phyloP scores from a whole-genome alignment of 768 basidiomycete genomes.

The Leucosporidium scottii region DNA sequence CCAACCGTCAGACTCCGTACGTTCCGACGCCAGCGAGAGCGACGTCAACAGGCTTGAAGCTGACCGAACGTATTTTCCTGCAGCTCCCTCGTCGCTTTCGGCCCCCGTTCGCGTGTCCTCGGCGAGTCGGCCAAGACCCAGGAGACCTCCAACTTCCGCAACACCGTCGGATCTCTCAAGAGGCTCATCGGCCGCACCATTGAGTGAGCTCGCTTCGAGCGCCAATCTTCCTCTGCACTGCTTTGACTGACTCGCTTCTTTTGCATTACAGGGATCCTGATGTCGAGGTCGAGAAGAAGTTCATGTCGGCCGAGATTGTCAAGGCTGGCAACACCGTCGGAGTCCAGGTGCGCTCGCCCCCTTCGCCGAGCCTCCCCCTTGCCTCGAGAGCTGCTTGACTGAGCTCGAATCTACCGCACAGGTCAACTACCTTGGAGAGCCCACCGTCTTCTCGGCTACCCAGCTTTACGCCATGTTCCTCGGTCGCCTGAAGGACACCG shows the following conservation, averaged over 20 bases:
- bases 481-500: conserved; percentile 81
- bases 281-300: conserved; percentile 81
- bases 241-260: background rate
- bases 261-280: conserved; percentile 58
- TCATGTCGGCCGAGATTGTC: conserved; percentile 75
- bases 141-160: conserved; percentile 95
- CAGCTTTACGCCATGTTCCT: conserved; percentile 89
- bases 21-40: conserved; percentile 40
- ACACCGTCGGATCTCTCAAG: conserved; percentile 89
- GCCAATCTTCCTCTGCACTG: background rate
- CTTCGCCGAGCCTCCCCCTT: background rate
- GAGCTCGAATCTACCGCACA: conserved; percentile 39
- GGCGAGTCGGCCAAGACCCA: conserved; percentile 96
- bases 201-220: conserved; percentile 24
- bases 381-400: background rate
- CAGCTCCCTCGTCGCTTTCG: conserved; percentile 92
- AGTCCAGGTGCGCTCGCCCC: conserved; percentile 58
- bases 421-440: conserved; percentile 86
- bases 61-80: background rate
- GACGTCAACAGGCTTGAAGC: conserved; percentile 3
- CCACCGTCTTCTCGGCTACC: conserved; percentile 68
- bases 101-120: conserved; percentile 78
- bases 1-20: conserved; percentile 91
- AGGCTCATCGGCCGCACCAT: conserved; percentile 76
- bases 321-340: conserved; percentile 79